Conservation (phyloP, 2,329 filamentous ascomycete genomes). For the Sporothrix schenckii region DNA sequence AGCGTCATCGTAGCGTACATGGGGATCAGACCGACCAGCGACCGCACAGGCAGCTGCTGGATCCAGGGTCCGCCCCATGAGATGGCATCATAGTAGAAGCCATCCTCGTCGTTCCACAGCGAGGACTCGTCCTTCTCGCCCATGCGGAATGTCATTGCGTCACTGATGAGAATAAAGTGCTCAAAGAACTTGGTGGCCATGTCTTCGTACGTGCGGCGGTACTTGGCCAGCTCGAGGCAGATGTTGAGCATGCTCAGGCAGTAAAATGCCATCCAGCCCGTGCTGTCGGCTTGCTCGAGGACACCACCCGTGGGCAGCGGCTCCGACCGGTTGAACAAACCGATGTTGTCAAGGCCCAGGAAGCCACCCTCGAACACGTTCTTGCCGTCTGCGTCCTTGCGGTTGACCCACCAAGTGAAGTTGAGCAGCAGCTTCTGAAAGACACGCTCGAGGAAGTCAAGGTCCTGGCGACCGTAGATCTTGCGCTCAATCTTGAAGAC, state of each 20-base stretch:
- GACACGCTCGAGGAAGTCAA: slow-evolving; percentile 93
- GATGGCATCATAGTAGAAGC: slow-evolving; percentile 98
- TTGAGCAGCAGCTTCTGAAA: slow-evolving; percentile 96
- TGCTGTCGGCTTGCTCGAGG: slow-evolving; percentile 94
- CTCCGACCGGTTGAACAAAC: slow-evolving; percentile 94
- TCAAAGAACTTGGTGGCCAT: slow-evolving; percentile 98
- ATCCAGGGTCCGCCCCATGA: slow-evolving; percentile 93
- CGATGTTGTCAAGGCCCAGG: slow-evolving; percentile 94
- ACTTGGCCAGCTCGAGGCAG: slow-evolving; percentile 89
- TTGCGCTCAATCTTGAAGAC: slow-evolving; percentile 99
- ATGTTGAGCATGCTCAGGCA: slow-evolving; percentile 97
- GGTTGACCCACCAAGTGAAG: slow-evolving; percentile 99
- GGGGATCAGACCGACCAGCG: slow-evolving; percentile 89
- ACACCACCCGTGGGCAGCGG: slow-evolving; percentile 90
- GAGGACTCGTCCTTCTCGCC: slow-evolving; percentile 74
- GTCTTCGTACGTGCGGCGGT: slow-evolving; percentile 92
- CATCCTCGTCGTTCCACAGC: slow-evolving; percentile 94
- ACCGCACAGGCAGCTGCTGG: slow-evolving; percentile 88
- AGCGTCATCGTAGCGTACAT: slow-evolving; percentile 90
- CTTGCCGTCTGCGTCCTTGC: slow-evolving; percentile 91
- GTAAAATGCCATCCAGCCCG: slow-evolving; percentile 99
- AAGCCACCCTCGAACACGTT: slow-evolving; percentile 98
- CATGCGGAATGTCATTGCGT: slow-evolving; percentile 87
- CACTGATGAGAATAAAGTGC: slow-evolving; percentile 96
- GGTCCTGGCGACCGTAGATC: slow-evolving; percentile 89